These are phyloP conservation scores for Zancudomyces culisetae DNA, from an alignment of 371 early-diverging fungal species.

Conservation along the genomic window DNA sequence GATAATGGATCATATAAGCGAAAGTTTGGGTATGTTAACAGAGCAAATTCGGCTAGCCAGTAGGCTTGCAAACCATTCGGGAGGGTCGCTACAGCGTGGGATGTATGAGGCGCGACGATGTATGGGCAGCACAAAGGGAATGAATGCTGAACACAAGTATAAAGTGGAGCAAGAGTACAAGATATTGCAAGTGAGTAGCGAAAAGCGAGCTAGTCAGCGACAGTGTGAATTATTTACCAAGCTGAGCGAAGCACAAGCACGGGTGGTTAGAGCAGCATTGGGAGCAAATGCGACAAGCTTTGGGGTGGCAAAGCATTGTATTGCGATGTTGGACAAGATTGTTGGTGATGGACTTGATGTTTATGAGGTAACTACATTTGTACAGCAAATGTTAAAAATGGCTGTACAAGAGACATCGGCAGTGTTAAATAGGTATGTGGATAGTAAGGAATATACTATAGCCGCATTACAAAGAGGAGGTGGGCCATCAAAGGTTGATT, in stretches of 20 bases:
- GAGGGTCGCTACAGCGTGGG: constrained; percentile 22
- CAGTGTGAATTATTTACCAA: constrained; percentile 24
- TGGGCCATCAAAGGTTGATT: constrained; percentile 13
- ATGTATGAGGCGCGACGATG: constrained; percentile 14
- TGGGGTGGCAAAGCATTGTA: no score
- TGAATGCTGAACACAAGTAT: constrained; percentile 26
- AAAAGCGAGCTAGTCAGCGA: constrained; percentile 16
- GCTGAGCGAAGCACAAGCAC: no score
- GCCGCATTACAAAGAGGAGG: constrained; percentile 9
- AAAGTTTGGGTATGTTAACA: constrained; percentile 24
- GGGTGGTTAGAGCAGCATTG: no score
- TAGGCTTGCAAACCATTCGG: constrained; percentile 14
- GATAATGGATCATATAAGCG: constrained; percentile 26
- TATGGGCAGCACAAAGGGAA: constrained; percentile 20
- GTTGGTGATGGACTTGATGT: no score
- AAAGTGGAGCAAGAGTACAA: constrained; percentile 20
- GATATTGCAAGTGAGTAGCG: constrained; percentile 16
- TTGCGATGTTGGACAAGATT: no score
- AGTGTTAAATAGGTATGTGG: no score
- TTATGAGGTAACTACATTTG: no score
- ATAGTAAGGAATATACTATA: no score
- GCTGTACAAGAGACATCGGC: no score
- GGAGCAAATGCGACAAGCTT: no score
- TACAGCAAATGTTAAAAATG: no score
- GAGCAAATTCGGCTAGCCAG: constrained; percentile 22